Conservation (phyloP, 2,329 filamentous ascomycete genomes). For the Bertia moriformis region DNA sequence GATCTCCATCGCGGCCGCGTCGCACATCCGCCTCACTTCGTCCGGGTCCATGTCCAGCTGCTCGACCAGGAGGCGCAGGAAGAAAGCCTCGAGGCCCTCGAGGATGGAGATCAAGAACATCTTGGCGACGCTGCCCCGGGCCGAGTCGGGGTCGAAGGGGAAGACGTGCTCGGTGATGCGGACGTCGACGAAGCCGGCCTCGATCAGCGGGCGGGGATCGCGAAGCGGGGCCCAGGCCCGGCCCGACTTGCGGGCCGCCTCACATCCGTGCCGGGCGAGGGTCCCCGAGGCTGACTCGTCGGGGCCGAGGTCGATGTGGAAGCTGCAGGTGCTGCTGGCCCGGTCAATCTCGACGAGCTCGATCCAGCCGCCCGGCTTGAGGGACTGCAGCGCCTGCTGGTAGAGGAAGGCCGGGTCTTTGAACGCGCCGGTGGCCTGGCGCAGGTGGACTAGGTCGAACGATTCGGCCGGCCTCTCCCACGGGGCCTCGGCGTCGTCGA, state of each 20-base stretch:
- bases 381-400: slow-evolving; percentile 31
- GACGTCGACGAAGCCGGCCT: slow-evolving; percentile 36
- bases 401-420: slow-evolving; percentile 39
- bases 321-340: too few relatives aligned
- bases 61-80: slow-evolving; percentile 33
- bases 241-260: slow-evolving; percentile 27
- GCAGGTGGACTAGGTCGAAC: slow-evolving; percentile 41
- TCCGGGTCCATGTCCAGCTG: slow-evolving; percentile 35
- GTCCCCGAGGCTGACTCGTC: slow-evolving; percentile 28
- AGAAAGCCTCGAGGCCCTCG: slow-evolving; percentile 31
- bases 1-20: slow-evolving; percentile 29
- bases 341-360: slow-evolving; percentile 39
- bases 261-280: slow-evolving; percentile 22
- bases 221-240: slow-evolving; percentile 27
- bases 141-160: slow-evolving; percentile 25
- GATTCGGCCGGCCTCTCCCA: slow-evolving; percentile 36
- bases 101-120: slow-evolving; percentile 37
- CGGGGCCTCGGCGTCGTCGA: slow-evolving; percentile 41
- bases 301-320: too few relatives aligned
- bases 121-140: slow-evolving; percentile 27
- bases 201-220: slow-evolving; percentile 25
- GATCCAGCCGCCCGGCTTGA: slow-evolving; percentile 42
- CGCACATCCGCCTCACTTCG: slow-evolving; percentile 29
- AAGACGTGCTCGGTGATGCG: slow-evolving; percentile 29
- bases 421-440: slow-evolving; percentile 40